A percentile compares a stretch with the other conserved stretches of the same genome.
Evolutionary conservation across 495 filamentous ascomycete genomes (phyloP).

Genomic region (Cryomyces minteri): DNA sequence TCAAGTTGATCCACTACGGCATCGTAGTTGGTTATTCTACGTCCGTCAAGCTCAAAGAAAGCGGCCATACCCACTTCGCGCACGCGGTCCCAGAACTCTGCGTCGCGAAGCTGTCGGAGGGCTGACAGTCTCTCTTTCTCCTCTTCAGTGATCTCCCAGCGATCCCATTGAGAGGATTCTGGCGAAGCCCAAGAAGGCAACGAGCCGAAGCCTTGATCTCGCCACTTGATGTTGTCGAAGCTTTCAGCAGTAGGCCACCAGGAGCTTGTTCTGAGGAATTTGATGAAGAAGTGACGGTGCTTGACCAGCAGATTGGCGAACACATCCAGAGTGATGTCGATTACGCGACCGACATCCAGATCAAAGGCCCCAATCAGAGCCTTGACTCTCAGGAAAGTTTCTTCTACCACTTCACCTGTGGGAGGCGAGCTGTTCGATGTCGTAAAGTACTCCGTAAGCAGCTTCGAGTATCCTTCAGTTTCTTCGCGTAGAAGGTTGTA

Average conservation of each 20-base stretch:
- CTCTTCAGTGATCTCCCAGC: constrained; percentile 38
- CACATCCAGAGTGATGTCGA: constrained; percentile 83
- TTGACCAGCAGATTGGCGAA: constrained; percentile 72
- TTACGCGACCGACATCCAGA: constrained; percentile 79
- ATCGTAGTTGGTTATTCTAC: constrained; percentile 6
- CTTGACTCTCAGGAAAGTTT: constrained; percentile 66
- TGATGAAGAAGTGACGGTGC: constrained; percentile 81
- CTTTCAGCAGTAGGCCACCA: constrained; percentile 74
- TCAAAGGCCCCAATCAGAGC: constrained; percentile 86
- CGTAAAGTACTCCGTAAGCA: constrained; percentile 76
- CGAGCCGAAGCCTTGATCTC: constrained; percentile 16
- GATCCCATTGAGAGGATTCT: constrained; percentile 26
- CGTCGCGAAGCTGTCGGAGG: constrained; percentile 43
- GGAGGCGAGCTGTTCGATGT: constrained; percentile 45
- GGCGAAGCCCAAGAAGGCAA: constrained; percentile 73
- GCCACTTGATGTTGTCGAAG: constrained; percentile 19
- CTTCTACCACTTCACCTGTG: constrained; percentile 42
- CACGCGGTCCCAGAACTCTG: constrained; percentile 67
- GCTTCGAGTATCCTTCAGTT: constrained; percentile 82
- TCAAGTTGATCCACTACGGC: not conserved
- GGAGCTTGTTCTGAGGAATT: constrained; percentile 72
- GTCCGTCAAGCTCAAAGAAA: constrained; percentile 51
- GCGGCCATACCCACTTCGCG: constrained; percentile 56
- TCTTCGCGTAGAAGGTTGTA: constrained; percentile 95
- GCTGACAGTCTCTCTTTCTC: constrained; percentile 34